A percentile compares a stretch with the other conserved stretches of the same genome.
These are phyloP conservation scores for Scedosporium apiospermum DNA, from an alignment of 2,329 filamentous ascomycete genomes.

Conservation along the genomic window DNA sequence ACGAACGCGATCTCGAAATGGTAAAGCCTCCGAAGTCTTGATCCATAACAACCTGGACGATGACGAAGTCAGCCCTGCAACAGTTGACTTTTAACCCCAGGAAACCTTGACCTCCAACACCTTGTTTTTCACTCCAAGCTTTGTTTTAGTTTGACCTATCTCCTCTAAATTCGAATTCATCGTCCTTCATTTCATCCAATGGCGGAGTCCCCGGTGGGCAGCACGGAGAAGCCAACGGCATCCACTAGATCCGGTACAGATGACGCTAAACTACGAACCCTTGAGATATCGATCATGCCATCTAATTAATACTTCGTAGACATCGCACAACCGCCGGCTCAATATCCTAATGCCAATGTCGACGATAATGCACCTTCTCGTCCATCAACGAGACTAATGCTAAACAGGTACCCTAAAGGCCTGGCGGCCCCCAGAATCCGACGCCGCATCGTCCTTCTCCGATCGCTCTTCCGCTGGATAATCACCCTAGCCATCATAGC, in stretches of 20 bases:
- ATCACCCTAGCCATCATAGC: not conserved
- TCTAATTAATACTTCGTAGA: too few relatives aligned
- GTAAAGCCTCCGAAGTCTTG: not conserved
- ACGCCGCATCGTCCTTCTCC: not conserved
- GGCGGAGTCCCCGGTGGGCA: too few relatives aligned
- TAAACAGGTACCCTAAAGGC: constrained; percentile 13
- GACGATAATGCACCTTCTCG: not conserved
- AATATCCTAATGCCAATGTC: not conserved
- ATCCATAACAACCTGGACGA: not conserved
- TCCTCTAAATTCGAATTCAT: too few relatives aligned
- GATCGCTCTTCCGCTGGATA: not conserved
- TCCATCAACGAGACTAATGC: not conserved
- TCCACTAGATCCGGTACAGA: too few relatives aligned
- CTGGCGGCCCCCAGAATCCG: not conserved
- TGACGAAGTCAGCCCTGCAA: too few relatives aligned
- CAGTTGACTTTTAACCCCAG: too few relatives aligned
- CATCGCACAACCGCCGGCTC: not conserved
- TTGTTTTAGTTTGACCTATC: too few relatives aligned
- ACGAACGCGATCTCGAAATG: not conserved
- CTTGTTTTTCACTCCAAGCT: too few relatives aligned
- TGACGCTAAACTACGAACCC: not conserved
- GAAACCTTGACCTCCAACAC: too few relatives aligned
- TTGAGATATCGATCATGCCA: not conserved
- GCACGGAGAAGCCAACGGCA: too few relatives aligned
- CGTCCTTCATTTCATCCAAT: too few relatives aligned